These are phyloP conservation scores for Cercospora nicotianae DNA, from an alignment of 2,329 filamentous ascomycete genomes.

Conservation along the genomic window DNA sequence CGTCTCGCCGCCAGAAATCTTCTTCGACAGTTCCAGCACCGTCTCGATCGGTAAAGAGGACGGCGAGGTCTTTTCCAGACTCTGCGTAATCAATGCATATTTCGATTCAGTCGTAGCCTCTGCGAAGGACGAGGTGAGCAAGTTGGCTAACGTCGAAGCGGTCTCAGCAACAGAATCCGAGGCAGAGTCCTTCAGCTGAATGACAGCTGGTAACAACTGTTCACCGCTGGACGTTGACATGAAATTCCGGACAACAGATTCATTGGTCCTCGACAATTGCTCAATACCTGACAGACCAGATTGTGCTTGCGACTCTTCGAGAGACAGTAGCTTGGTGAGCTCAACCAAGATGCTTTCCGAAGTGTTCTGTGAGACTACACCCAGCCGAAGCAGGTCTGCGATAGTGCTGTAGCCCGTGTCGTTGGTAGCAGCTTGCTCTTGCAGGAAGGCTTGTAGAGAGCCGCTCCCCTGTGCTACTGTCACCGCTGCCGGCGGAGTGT, in stretches of 20 bases:
- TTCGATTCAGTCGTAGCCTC: slow-evolving; percentile 25
- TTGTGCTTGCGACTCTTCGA: slow-evolving; percentile 30
- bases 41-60: slow-evolving; percentile 54
- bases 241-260: slow-evolving; percentile 47
- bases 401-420: slow-evolving; percentile 16
- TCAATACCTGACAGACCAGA: slow-evolving; percentile 37
- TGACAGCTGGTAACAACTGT: slow-evolving; percentile 52
- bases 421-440: not conserved
- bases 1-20: slow-evolving; percentile 44
- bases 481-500: slow-evolving; percentile 40
- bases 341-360: slow-evolving; percentile 42
- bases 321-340: slow-evolving; percentile 42
- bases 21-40: slow-evolving; percentile 55
- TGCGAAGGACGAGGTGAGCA: slow-evolving; percentile 29
- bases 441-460: slow-evolving; percentile 16
- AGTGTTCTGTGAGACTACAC: slow-evolving; percentile 39
- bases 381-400: slow-evolving; percentile 26
- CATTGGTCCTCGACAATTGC: slow-evolving; percentile 38
- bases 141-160: slow-evolving; percentile 39
- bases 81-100: slow-evolving; percentile 55
- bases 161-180: slow-evolving; percentile 53
- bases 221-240: slow-evolving; percentile 50
- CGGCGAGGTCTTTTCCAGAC: slow-evolving; percentile 48
- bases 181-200: slow-evolving; percentile 56
- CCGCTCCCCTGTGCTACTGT: slow-evolving; percentile 38